phyloP scores from a whole-genome alignment of 176 grass and related monocot species.

The Eragrostis nindensis region DNA sequence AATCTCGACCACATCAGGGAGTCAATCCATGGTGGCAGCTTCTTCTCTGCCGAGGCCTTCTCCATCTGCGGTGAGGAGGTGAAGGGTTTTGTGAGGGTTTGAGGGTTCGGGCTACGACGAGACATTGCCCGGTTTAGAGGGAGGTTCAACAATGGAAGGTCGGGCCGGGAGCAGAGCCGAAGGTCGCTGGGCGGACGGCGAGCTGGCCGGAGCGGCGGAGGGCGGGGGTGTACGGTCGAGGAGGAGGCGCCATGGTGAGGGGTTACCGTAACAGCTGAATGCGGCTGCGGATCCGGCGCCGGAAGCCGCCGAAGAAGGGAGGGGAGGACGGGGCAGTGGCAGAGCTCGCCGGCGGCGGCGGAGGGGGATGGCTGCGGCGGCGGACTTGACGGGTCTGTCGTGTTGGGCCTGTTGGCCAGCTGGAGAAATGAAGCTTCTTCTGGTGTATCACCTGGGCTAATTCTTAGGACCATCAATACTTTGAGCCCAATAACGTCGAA shows the following conservation, averaged over 20 bases:
- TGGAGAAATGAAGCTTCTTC: background rate
- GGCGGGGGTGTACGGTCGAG: background rate
- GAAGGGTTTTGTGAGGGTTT: background rate
- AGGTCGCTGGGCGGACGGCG: background rate
- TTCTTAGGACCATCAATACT: background rate
- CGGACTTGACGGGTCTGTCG: no score
- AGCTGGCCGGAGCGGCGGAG: background rate
- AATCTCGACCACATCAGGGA: background rate
- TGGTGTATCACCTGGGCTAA: background rate
- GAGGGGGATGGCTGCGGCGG: no score
- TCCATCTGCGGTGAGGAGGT: background rate
- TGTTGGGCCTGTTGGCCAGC: no score
- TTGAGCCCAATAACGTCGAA: background rate
- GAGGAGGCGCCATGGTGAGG: background rate
- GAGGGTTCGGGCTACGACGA: background rate
- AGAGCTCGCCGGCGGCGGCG: background rate
- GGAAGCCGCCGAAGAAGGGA: background rate
- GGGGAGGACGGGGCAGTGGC: no score
- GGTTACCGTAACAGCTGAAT: background rate
- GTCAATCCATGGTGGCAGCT: background rate
- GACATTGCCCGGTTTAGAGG: background rate
- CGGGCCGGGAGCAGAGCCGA: no score
- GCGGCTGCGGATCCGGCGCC: background rate
- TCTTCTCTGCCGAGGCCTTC: no score
- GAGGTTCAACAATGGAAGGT: background rate